Evolutionary conservation across 139 green algal genomes (phyloP).

Genomic region (Chloropicon primus): DNA sequence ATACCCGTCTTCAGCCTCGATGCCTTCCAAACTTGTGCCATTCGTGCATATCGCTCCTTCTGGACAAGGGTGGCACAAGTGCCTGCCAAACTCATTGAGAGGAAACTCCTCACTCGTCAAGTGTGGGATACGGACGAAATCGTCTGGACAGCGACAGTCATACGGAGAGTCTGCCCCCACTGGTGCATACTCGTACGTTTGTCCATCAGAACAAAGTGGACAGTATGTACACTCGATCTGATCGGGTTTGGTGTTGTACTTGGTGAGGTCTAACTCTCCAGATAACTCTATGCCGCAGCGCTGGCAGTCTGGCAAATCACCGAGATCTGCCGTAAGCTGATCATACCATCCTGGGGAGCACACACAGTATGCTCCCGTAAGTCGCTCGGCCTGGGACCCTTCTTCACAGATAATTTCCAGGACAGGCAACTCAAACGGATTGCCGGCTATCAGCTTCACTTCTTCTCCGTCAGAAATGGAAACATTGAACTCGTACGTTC

Average conservation of each 20-base stretch:
- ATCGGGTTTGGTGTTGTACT: neutral
- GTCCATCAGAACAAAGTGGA: neutral
- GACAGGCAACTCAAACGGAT: neutral
- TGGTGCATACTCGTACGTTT: neutral
- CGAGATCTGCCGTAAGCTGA: neutral
- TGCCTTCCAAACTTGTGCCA: neutral
- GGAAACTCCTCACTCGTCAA: neutral
- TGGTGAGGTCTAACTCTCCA: neutral
- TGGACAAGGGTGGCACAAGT: neutral
- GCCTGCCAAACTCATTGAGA: neutral
- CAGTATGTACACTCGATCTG: neutral
- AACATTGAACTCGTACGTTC: neutral
- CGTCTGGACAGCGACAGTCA: neutral
- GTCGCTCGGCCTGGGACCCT: neutral
- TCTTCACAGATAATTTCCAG: neutral
- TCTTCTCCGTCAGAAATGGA: neutral
- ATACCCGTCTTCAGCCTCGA: neutral
- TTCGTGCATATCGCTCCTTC: neutral
- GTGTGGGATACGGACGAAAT: neutral
- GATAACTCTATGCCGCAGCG: neutral
- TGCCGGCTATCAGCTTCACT: neutral
- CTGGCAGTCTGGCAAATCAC: neutral
- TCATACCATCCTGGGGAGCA: neutral
- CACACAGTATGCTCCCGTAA: neutral
- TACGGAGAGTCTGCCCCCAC: neutral